A percentile compares a stretch with the other conserved stretches of the same genome.
Evolutionary conservation across 768 basidiomycete species (phyloP).

Genomic region (Mycena venus): DNA sequence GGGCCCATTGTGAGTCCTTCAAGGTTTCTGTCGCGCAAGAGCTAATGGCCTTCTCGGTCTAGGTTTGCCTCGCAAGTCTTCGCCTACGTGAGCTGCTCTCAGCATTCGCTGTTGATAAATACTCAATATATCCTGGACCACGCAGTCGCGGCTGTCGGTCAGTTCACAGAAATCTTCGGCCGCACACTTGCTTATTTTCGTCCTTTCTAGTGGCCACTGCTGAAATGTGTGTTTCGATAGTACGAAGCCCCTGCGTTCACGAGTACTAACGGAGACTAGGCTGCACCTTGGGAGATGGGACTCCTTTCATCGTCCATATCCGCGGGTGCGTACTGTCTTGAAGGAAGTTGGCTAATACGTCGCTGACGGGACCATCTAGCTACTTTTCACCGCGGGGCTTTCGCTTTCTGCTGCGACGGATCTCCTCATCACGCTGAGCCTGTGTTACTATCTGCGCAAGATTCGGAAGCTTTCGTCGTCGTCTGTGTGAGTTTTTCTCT

Average conservation of each 20-base stretch:
- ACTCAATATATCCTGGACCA: not conserved
- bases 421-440: slow-evolving; percentile 51
- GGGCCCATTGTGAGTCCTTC: slow-evolving; percentile 36
- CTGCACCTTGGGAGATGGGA: slow-evolving; percentile 25
- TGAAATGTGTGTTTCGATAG: slow-evolving; percentile 34
- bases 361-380: slow-evolving; percentile 39
- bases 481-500: slow-evolving; percentile 38
- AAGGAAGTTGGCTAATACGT: no score
- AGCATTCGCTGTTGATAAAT: not conserved
- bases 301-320: slow-evolving; percentile 34
- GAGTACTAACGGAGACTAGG: slow-evolving; percentile 32
- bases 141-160: slow-evolving; percentile 40
- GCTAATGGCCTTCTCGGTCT: not conserved
- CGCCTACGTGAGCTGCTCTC: slow-evolving; percentile 35
- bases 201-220: slow-evolving; percentile 35
- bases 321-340: slow-evolving; percentile 37
- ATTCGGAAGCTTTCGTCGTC: slow-evolving; percentile 45
- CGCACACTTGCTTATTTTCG: not conserved
- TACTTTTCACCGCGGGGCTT: slow-evolving; percentile 58
- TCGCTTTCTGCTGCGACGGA: slow-evolving; percentile 55
- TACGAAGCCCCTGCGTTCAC: not conserved
- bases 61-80: slow-evolving; percentile 37
- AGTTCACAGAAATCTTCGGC: not conserved
- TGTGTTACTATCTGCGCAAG: slow-evolving; percentile 52
- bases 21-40: not conserved